Evolutionary conservation across 1,139 yeast genomes (phyloP), one percentile per base, ranked within the genome.

Genomic region (Saccharomycopsis phalli): DNA sequence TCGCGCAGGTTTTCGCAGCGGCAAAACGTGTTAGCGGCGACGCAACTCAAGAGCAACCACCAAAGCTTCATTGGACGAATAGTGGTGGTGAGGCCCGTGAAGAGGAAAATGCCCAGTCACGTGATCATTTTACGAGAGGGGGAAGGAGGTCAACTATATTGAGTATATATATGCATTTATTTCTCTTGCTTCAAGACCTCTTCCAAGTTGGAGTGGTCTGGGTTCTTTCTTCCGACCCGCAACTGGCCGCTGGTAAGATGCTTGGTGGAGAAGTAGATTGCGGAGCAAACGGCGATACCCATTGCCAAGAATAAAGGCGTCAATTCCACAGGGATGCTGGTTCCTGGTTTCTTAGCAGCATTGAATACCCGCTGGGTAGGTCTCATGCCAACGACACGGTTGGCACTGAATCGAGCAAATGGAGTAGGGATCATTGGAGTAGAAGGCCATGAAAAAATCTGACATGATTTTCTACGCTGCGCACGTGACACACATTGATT

Each of bases 201-300:
- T 51, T 76, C 74, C 55, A 76, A 68, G 41, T 60, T 65, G 30
- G 66, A 58, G 49, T 59, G 60, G 42, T 53, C 77, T 51, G 93
- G 77, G 63, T 74, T 75, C 36, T 53, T 52, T 63, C 76, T 74
- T 68, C 81, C 72, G 53, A 81, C 68, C 68, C 86, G 78, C 60
- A 81, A 70, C 51, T 80, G 69, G 47, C 61, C 64, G 61, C 81
- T 91, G 55, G 73, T 66, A 45, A 76, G 69, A 61, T 81, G 84
- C 69, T 79, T 81, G 66, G 75, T 74, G 40, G 84, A 67, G 71
- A 81, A 81, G 66, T 62, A 81, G 50, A 63, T 51, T 48, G 80
- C 87, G 25, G 91, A 81, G 47, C 61, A 58, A 54, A 75, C 55
- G 36, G 91, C 91, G 46, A 78, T 77, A 54, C 78, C 82, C 62